Base-by-base conservation (phyloP, 352 stramenopile species). In the Pythium sp. region DNA sequence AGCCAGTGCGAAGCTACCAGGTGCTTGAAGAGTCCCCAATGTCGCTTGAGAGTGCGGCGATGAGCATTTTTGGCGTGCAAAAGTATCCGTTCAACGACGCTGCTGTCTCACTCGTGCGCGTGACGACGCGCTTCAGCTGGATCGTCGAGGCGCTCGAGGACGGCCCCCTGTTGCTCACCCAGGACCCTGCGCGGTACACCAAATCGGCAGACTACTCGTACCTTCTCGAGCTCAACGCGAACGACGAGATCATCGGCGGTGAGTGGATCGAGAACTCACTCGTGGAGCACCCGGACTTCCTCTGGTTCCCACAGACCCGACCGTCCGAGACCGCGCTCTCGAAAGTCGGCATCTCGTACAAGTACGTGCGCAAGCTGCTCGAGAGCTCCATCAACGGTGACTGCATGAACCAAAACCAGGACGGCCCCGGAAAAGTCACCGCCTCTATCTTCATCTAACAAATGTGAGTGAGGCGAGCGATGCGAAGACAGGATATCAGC, bases 81-180 rank as follows among this genome's bases (percentile, higher is more conserved):
- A 75, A 76, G 62, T 90, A 90, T 55, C 76, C 79, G 28, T 91
- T 89, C 71, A 91, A 91, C 65, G 68, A 76, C 9, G 72, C 74
- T 12, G 77, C 77, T 22, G 79, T 74, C 41, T 81, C 72, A 53
- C 73, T 91, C 36, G 66, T 77, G 9, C 77, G 78, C 32, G 70
- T 85, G 30, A 81, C 77, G 26, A 85, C 69, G 11, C 79, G 81
- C 22, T 83, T 91, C 55, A 74, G 69, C 51, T 89, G 77, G 77
- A 74, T 87, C 34, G 72, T 83, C 26, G 81, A 89, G 75, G 72
- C 80, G 1, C 72, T 70, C 32, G 72, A 77, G 15, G 77, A 89
- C 57, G 79, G 76, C 11, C 77, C 77, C 20, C 9, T 62, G 56
- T 9, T 62, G 56, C 56, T 62, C 8, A 62, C 34, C 2, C 28